These are phyloP conservation scores for Vitis hybrid DNA, from an alignment of 177 flowering plant genomes.

Conservation along the genomic window DNA sequence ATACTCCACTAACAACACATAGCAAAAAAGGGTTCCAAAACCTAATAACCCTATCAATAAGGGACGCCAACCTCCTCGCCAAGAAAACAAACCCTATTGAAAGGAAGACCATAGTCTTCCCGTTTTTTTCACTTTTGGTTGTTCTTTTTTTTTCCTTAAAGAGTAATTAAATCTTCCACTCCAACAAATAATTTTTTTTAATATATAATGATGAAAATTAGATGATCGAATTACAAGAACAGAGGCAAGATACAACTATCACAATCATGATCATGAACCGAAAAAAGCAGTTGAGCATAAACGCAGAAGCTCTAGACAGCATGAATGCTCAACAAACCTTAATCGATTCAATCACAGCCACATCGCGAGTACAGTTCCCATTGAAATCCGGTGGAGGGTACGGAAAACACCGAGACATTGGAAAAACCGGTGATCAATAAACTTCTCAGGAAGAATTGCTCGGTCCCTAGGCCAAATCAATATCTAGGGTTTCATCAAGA, in stretches of 20 bases:
- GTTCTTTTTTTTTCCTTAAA: not conserved
- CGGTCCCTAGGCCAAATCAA: not conserved
- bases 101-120: not conserved
- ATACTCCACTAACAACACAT: not conserved
- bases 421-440: not conserved
- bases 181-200: not conserved
- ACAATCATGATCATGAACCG: not conserved
- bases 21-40: not conserved
- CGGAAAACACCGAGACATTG: constrained; percentile 46
- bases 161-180: not conserved
- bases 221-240: not conserved
- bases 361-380: constrained; percentile 23
- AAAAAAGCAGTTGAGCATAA: constrained; percentile 1
- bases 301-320: not conserved
- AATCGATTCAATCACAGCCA: constrained; percentile 41
- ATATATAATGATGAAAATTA: no score
- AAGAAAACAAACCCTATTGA: not conserved
- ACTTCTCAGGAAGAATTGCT: not conserved
- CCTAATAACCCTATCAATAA: not conserved
- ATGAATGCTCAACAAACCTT: constrained; percentile 37
- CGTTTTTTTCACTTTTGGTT: not conserved
- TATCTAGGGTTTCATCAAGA: not conserved
- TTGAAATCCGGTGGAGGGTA: constrained; percentile 39
- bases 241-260: not conserved
- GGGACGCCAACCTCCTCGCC: not conserved